Base-by-base conservation (phyloP, 441 rosid genomes). In the Bruguiera hainesii region DNA sequence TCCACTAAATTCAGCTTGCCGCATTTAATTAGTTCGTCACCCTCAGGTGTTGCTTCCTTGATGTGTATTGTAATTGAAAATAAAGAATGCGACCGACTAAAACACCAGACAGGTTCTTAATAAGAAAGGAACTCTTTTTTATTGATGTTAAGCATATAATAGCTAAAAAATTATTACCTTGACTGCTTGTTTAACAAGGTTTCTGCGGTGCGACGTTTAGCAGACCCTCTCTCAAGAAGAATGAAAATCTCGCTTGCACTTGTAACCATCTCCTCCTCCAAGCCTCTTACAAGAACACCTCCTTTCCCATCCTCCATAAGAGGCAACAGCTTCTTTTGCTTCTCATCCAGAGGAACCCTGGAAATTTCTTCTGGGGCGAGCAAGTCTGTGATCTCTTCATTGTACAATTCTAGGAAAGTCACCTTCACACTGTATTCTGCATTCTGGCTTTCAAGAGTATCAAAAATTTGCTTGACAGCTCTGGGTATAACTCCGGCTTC, bases 301-400 rank as follows among this genome's bases (percentile, higher is more conserved):
- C 99, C 99, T 84, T 95, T 95, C 25, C 99, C 99, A 72, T 95
- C 99, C 82, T 92, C 98, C 99, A 95, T 91, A 23, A 94, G 80
- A 59, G 96, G 99, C 72, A 94, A 81, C 72, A 81, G 94, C 78
- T 94, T 94, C 79, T 91, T 94, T 71, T 87, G 98, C 80, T 90
- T 91, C 60, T 94, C 99, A 55, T 94, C 99, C 67, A 75, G 3
- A 65, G 75, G 63, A 75, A 84, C 81, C 78, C 78, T 87, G 9
- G 99, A 85, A 52, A 94, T 71, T 76, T 94, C 99, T 56, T 94
- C 99, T 5, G 98, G 99, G 13, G 98, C 97, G 67, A 94, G 93
- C 78, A 94, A 72, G 79, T 94, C 99, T 53, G 99, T 95, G 57
- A 95, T 95, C 73, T 95, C 99, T 78, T 95, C 99, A 65, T 95